A percentile compares a stretch with the other conserved stretches of the same genome.
These are phyloP conservation scores for Phytophthora parvispora DNA, from an alignment of 352 stramenopile genomes.

Conservation along the genomic window DNA sequence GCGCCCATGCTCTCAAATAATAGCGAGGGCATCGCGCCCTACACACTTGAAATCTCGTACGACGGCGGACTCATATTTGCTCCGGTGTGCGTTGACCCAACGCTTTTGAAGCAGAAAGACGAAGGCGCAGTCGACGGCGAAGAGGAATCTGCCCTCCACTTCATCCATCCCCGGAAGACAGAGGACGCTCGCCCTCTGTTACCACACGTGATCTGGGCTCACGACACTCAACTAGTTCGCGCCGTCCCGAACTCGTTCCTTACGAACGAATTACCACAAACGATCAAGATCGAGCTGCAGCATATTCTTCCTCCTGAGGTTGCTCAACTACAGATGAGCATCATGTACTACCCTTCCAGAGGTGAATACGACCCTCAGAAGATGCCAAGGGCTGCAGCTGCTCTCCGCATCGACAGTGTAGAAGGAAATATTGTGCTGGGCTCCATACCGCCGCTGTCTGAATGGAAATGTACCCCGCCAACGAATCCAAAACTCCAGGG, in stretches of 20 bases:
- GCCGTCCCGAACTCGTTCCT: slow-evolving; percentile 70
- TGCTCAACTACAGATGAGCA: slow-evolving; percentile 20
- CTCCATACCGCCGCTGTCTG: slow-evolving; percentile 42
- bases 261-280: slow-evolving; percentile 39
- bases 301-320: slow-evolving; percentile 36
- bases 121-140: slow-evolving; percentile 13
- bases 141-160: background rate
- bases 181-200: background rate
- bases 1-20: slow-evolving; percentile 31
- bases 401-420: slow-evolving; percentile 38
- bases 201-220: slow-evolving; percentile 52
- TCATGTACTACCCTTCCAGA: slow-evolving; percentile 7
- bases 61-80: slow-evolving; percentile 60
- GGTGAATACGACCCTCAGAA: slow-evolving; percentile 12
- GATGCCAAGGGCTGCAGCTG: slow-evolving; percentile 12
- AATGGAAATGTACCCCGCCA: slow-evolving; percentile 42
- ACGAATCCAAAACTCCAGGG: slow-evolving; percentile 6
- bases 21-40: slow-evolving; percentile 36
- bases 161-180: slow-evolving; percentile 11
- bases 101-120: slow-evolving; percentile 7
- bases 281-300: slow-evolving; percentile 48
- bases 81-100: slow-evolving; percentile 37
- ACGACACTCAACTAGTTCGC: slow-evolving; percentile 50
- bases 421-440: slow-evolving; percentile 40
- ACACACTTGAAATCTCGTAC: slow-evolving; percentile 65